Base-by-base conservation (phyloP, 1,284 basidiomycete genomes). In the Sphagnurus paluster region DNA sequence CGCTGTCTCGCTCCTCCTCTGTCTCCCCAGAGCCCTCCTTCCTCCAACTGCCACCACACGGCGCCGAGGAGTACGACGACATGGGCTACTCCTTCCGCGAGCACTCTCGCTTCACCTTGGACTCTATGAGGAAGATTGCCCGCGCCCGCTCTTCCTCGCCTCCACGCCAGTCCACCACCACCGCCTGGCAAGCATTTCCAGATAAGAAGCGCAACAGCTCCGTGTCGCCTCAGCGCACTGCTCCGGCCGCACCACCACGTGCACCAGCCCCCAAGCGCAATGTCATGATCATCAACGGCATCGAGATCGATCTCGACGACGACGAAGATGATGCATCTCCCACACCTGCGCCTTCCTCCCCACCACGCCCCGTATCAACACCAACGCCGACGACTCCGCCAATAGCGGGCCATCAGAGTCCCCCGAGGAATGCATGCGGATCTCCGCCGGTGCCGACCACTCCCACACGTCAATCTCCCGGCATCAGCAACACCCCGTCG, bases 1-100 rank as follows among this genome's bases (percentile, higher is more conserved):
- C n/a, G n/a, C 52, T 56, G 1, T 68, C 69, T 1, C 53, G 63
- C 23, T 59, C 68, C 1, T 67, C 66, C 16, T 66, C 65, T 3
- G 53, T 56, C 1, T 66, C 67, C 3, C 66, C 67, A 1, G 67
- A 68, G 32, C 59, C 60, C 2, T 39, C 57, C 2, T 58, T 57
- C 26, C 49, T 61, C 24, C 50, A 52, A 25, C 48, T 58, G 6
- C 52, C 56, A 19, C 47, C 53, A 21, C 47, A 32, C 21, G n/a
- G 17, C 19, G 39, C 28, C 4, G 32, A 44, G 2, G 20, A 48
- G 26, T 25, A 39, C 11, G 42, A 46, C 16, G 28, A 41, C 29
- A 13, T 16, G 14, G 26, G 13, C 28, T 25, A 14, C 35, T 9
- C 30, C 32, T 17, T 24, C 28, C 13, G 32, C 20, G 21, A 24